Base-by-base conservation (phyloP, 768 basidiomycete species). In the Trametes elegans region DNA sequence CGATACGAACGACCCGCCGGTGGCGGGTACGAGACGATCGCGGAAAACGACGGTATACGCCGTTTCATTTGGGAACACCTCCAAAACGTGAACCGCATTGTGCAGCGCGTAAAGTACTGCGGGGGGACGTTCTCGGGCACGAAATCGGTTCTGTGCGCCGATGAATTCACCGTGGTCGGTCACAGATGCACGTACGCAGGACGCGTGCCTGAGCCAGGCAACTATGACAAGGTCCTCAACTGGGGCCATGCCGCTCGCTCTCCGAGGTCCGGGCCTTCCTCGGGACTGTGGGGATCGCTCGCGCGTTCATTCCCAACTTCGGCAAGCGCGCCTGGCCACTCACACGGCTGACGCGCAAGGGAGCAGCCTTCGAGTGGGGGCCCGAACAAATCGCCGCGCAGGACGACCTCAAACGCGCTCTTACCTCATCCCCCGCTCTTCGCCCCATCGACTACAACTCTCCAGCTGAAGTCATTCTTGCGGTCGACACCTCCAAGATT, bases 61-160 rank as follows among this genome's bases (percentile, higher is more conserved):
- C 49, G 61, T 0, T 74, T 72, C 45, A 53, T 74, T 2, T 75
- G 71, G 70, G 72, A 75, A 58, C 74, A 76, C 55, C 57, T 70
- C 2, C 21, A 64, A n/a, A n/a, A n/a, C n/a, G n/a, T n/a, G n/a
- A n/a, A n/a, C n/a, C n/a, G n/a, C n/a, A n/a, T n/a, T n/a, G 54
- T 76, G 0, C 68, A 71, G 24, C 48, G 66, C 1, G 62, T 77
- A 4, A 67, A 63, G 9, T 38, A 55, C 41, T n/a, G 29, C 14
- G 59, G 73, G 1, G 69, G 58, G 0, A 74, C 60, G n/a, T 58
- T 58, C 44, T 55, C 53, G 0, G 57, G 57, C 0, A 16, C 19
- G 2, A 62, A 62, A 32, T 26, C 23, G 0, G 6, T 44, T n/a
- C 26, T 55, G 1, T 38, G 27, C 38, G 48, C 41, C n/a, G n/a